Evolutionary conservation across 306 rosid genomes (phyloP), one percentile per base, ranked within the genome.

Genomic region (Castanopsis chinensis): DNA sequence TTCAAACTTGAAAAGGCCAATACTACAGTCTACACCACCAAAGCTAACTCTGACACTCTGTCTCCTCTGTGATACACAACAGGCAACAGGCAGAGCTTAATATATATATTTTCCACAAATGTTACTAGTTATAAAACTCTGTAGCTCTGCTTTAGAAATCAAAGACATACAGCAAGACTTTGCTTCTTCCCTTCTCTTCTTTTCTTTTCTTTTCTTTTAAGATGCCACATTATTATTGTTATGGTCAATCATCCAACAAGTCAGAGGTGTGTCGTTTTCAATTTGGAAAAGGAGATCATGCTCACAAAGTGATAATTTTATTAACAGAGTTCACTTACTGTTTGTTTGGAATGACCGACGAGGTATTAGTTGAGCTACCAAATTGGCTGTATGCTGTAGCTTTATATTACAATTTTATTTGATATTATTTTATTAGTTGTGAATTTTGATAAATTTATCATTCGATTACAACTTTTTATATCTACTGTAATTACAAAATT

Each of bases 241-340:
- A 25, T 64, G 15, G 55, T 2, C 64, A 23, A 37, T 21, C 28
- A 53, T 17, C 8, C 41, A 45, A 30, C 10, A 54, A 83, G 82
- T 81, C 84, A 84, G 65, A 72, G 73, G 75, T n/a, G 76, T 37
- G 78, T 71, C 81, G 11, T 51, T 60, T 45, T 77, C 67, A 10
- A 45, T 33, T 49, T 2, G 32, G 8, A 65, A 28, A 27, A 4
- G 32, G 19, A 14, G 10, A 1, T 20, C n/a, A 17, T 28, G 37
- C 5, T 0, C 11, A 4, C 1, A 1, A 1, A 23, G 37, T 28
- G 35, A 28, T 28, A 13, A 63, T 25, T 63, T 17, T 14, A 28
- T 32, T 5, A 2, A 5, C 9, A 28, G 69, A 27, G 15, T 63
- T 63, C 2, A 37, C 43, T 37, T 0, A 41, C 45, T 41, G 45